Conservation (phyloP, 1,284 basidiomycete species). For the Ustilago crameri region DNA sequence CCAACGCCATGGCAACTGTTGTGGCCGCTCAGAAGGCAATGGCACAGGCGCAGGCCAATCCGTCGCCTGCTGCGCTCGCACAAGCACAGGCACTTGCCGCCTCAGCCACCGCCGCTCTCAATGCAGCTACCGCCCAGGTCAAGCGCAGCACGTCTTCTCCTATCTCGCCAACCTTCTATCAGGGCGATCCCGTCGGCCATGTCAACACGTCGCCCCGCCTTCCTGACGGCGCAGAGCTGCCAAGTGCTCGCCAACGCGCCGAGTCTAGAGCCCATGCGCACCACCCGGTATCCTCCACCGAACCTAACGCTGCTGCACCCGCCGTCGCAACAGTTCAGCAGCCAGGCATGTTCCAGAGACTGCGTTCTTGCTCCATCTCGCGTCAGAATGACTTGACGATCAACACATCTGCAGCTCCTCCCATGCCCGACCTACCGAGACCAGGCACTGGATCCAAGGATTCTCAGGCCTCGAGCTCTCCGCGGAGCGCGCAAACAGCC, state of each 20-base stretch:
- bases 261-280: conserved; percentile 17
- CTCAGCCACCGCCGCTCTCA: conserved; percentile 38
- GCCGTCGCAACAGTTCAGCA: conserved; percentile 15
- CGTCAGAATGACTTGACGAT: conserved; percentile 28
- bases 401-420: conserved; percentile 36
- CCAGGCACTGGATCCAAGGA: conserved; percentile 42
- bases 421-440: conserved; percentile 34
- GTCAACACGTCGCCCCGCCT: conserved; percentile 18
- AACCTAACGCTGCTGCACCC: neutral
- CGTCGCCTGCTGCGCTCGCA: conserved; percentile 29
- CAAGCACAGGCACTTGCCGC: conserved; percentile 47
- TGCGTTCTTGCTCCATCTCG: conserved; percentile 29
- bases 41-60: conserved; percentile 40
- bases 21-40: conserved; percentile 46
- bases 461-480: conserved; percentile 37
- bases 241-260: conserved; percentile 15
- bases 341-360: conserved; percentile 28
- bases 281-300: conserved; percentile 14
- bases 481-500: conserved; percentile 22
- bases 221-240: conserved; percentile 9
- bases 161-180: conserved; percentile 26
- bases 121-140: conserved; percentile 36
- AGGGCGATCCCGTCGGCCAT: conserved; percentile 19
- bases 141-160: conserved; percentile 23
- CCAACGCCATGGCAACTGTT: conserved; percentile 35